Evolutionary conservation across 305 asterid species (phyloP).

Genomic region (Caryopteris hybrid): DNA sequence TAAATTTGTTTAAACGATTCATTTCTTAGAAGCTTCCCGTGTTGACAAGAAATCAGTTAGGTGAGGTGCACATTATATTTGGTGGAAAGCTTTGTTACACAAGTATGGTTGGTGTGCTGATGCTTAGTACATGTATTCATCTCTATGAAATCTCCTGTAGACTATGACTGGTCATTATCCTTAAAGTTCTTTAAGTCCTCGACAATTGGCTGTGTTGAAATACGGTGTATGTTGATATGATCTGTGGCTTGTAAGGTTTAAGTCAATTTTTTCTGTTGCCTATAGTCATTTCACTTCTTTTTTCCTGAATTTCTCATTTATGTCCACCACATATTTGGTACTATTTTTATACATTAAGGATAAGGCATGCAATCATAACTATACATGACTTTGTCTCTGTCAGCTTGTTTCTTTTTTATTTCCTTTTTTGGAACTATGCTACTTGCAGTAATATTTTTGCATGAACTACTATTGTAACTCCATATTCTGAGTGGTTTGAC

Average conservation of each 20-base stretch:
- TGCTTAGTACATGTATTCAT: background rate
- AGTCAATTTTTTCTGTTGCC: background rate
- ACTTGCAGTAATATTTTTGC: background rate
- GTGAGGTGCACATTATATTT: background rate
- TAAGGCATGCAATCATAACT: background rate
- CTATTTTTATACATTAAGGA: no score
- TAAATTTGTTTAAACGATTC: no score
- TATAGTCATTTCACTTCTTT: background rate
- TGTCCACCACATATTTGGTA: background rate
- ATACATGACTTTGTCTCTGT: background rate
- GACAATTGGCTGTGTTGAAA: no score
- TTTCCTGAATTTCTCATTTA: background rate
- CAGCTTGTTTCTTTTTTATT: background rate
- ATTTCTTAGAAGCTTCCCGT: background rate
- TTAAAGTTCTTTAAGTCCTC: no score
- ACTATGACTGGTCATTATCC: no score
- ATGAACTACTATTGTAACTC: no score
- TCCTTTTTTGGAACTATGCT: no score
- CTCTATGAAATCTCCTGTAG: background rate
- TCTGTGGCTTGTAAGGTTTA: background rate
- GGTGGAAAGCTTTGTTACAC: background rate
- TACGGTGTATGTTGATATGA: no score
- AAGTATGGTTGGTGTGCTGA: background rate
- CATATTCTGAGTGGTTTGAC: no score
- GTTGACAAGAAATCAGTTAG: background rate